Evolutionary conservation across 805 yeast species (phyloP).

Genomic region (Barnettozyma salicaria): DNA sequence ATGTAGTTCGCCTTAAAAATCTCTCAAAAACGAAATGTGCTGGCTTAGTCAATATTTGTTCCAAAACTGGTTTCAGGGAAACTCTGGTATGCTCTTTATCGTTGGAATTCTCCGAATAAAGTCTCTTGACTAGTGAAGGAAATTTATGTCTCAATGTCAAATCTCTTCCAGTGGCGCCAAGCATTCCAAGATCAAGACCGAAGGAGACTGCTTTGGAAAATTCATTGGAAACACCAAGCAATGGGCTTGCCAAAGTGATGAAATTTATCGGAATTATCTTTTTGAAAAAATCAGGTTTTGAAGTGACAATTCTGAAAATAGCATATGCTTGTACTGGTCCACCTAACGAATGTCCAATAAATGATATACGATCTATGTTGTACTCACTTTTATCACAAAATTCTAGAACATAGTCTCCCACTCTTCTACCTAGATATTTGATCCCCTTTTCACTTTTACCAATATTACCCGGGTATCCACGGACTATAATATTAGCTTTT

Average conservation of each 20-base stretch:
- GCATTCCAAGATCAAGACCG: slow-evolving; percentile 79
- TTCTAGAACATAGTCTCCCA: slow-evolving; percentile 59
- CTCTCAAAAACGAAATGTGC: slow-evolving; percentile 55
- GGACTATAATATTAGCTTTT: slow-evolving; percentile 53
- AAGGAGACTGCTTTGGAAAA: slow-evolving; percentile 80
- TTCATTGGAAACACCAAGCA: slow-evolving; percentile 82
- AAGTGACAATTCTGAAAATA: slow-evolving; percentile 58
- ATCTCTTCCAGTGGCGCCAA: slow-evolving; percentile 93
- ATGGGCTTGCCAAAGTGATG: slow-evolving; percentile 80
- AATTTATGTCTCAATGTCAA: slow-evolving; percentile 54
- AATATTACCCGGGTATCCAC: slow-evolving; percentile 79
- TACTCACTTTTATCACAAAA: slow-evolving; percentile 38
- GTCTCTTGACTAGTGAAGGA: slow-evolving; percentile 22
- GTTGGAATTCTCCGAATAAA: not conserved
- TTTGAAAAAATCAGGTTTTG: slow-evolving; percentile 65
- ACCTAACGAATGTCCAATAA: slow-evolving; percentile 90
- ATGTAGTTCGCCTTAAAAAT: slow-evolving; percentile 69
- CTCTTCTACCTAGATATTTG: slow-evolving; percentile 71
- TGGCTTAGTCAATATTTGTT: slow-evolving; percentile 70
- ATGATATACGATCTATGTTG: slow-evolving; percentile 61
- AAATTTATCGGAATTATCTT: slow-evolving; percentile 68
- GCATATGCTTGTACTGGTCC: slow-evolving; percentile 92
- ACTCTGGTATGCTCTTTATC: slow-evolving; percentile 13
- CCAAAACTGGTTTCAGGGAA: slow-evolving; percentile 55
- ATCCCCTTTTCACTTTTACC: slow-evolving; percentile 89